Conservation (phyloP, 805 yeast genomes). For the Candida adriatica region DNA sequence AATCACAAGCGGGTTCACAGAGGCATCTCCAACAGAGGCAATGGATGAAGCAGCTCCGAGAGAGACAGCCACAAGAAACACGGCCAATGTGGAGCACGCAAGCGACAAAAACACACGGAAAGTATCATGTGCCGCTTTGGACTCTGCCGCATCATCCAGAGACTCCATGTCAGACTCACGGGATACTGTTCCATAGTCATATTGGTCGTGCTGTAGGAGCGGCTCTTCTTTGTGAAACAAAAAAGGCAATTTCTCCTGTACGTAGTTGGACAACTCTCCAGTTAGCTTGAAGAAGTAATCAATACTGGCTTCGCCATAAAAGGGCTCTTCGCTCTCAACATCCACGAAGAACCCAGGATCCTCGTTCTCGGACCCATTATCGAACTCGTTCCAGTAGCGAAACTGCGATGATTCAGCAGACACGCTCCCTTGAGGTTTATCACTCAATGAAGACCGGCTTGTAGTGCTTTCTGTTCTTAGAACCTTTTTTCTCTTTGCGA, state of each 20-base stretch:
- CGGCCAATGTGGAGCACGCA: constrained; percentile 32
- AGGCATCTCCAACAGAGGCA: constrained; percentile 16
- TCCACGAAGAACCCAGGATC: constrained; percentile 31
- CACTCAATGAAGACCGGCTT: constrained; percentile 5
- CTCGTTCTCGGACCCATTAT: constrained; percentile 48
- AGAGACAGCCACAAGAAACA: constrained; percentile 36
- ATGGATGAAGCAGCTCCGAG: constrained; percentile 34
- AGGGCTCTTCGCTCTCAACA: constrained; percentile 25
- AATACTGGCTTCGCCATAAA: constrained; percentile 18
- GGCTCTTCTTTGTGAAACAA: constrained; percentile 7
- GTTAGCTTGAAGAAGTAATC: constrained; percentile 24
- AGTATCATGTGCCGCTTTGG: constrained; percentile 30
- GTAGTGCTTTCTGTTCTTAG: constrained; percentile 6
- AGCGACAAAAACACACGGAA: constrained; percentile 39
- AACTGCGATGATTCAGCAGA: constrained; percentile 18
- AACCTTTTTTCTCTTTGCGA: constrained; percentile 16
- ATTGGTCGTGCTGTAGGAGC: not conserved
- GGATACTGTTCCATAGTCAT: not conserved
- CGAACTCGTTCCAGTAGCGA: constrained; percentile 66
- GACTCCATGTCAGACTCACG: constrained; percentile 13
- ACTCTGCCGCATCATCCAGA: constrained; percentile 2
- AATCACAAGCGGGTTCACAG: constrained; percentile 21
- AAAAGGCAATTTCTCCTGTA: constrained; percentile 14
- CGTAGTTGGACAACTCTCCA: constrained; percentile 6
- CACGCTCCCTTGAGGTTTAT: constrained; percentile 3